Conservation (phyloP, 345 rosid genomes). For the Eucalyptus cladocalyx region DNA sequence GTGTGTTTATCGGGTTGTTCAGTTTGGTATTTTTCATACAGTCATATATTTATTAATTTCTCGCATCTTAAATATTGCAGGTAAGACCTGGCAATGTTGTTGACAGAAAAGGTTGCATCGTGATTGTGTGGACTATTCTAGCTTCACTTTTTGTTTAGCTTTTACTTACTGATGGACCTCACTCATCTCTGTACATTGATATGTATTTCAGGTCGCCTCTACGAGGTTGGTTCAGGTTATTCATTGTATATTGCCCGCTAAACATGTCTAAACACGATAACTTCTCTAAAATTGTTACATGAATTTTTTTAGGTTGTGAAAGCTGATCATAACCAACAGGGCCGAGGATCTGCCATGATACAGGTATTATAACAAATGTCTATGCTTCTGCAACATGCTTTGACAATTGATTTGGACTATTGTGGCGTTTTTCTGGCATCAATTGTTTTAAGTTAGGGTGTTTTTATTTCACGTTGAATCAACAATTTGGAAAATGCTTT, state of each 20-base stretch:
- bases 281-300: background rate
- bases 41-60: background rate
- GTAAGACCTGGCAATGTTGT: constrained; percentile 75
- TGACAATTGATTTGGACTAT: background rate
- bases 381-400: background rate
- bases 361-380: constrained; percentile 12
- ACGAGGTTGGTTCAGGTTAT: constrained; percentile 30
- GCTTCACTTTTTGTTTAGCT: background rate
- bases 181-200: background rate
- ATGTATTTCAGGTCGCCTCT: constrained; percentile 49
- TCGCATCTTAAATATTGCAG: constrained; percentile 18
- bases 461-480: background rate
- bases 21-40: background rate
- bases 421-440: background rate
- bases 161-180: background rate
- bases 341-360: constrained; percentile 92
- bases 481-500: background rate
- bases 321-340: constrained; percentile 75
- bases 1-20: background rate
- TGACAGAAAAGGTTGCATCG: constrained; percentile 58
- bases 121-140: background rate
- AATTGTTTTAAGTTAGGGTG: background rate
- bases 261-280: background rate
- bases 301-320: constrained; percentile 46
- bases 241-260: background rate